Evolutionary conservation across 441 rosid genomes (phyloP).

Genomic region (Iberis amara): DNA sequence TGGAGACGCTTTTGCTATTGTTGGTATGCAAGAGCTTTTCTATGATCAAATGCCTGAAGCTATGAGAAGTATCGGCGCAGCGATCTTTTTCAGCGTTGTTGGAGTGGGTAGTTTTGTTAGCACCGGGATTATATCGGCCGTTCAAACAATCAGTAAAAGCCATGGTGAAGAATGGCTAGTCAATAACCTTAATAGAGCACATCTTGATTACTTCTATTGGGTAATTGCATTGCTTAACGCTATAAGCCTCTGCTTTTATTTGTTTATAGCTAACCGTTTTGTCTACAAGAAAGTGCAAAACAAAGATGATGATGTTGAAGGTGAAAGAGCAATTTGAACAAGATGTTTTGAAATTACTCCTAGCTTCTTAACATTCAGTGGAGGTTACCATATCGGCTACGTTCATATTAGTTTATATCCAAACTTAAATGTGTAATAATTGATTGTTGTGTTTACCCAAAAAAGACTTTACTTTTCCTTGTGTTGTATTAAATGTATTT

Average conservation of each 20-base stretch:
- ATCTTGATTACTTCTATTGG: conserved; percentile 63
- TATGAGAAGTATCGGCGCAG: conserved; percentile 85
- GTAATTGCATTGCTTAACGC: conserved; percentile 54
- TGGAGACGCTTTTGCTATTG: conserved; percentile 53
- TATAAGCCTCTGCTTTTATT: conserved; percentile 44
- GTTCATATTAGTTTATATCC: conserved; percentile 6
- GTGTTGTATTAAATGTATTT: neutral
- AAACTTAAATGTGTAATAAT: conserved; percentile 4
- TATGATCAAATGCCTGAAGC: conserved; percentile 74
- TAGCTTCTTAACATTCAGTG: neutral
- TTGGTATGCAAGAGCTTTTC: conserved; percentile 77
- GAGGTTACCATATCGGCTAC: neutral
- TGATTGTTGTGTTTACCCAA: conserved; percentile 12
- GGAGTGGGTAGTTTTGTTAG: conserved; percentile 77
- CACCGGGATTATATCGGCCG: conserved; percentile 43
- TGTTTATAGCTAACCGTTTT: conserved; percentile 51
- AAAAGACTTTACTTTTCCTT: neutral
- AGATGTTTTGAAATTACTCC: neutral
- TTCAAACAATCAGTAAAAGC: conserved; percentile 40
- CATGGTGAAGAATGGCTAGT: conserved; percentile 51
- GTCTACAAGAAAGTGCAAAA: conserved; percentile 53
- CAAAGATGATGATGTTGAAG: conserved; percentile 23
- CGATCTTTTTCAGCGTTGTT: conserved; percentile 47
- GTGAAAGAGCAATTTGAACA: conserved; percentile 22
- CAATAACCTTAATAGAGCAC: conserved; percentile 56